These are phyloP conservation scores for Fusarium armeniacum DNA, from an alignment of 2,329 filamentous ascomycete genomes.

Conservation along the genomic window DNA sequence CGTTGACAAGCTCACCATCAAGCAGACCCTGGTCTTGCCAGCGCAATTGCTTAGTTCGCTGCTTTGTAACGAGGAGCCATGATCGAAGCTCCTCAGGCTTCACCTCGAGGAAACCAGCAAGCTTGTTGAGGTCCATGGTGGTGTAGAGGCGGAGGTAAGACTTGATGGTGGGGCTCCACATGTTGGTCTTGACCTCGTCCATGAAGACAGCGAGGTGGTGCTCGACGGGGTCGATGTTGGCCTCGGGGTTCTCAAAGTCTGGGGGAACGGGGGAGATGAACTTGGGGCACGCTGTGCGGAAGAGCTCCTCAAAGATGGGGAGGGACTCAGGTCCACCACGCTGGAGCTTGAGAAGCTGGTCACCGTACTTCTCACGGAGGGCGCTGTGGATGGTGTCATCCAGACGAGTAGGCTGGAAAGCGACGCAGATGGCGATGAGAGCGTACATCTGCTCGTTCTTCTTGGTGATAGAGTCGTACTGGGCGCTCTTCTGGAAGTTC, in stretches of 20 bases:
- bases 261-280: constrained; percentile 98
- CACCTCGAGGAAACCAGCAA: constrained; percentile 96
- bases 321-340: constrained; percentile 95
- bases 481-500: constrained; percentile 99
- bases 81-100: constrained; percentile 95
- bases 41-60: constrained; percentile 95
- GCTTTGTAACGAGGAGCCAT: constrained; percentile 97
- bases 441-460: constrained; percentile 99
- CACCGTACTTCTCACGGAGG: constrained; percentile 98
- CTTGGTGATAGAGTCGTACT: constrained; percentile 99
- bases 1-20: constrained; percentile 92
- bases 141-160: constrained; percentile 99
- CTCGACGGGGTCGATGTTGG: constrained; percentile 97
- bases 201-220: constrained; percentile 98
- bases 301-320: constrained; percentile 97
- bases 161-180: constrained; percentile 97
- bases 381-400: constrained; percentile 99
- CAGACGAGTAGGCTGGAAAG: constrained; percentile 95
- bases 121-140: constrained; percentile 98
- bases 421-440: constrained; percentile 97
- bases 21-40: constrained; percentile 90
- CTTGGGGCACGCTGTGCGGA: constrained; percentile 97
- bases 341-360: constrained; percentile 97
- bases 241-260: constrained; percentile 95
- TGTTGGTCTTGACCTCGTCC: constrained; percentile 99